Evolutionary conservation across 495 filamentous ascomycete species (phyloP), one percentile per base, ranked within the genome.

Genomic region (Pseudevernia furfuracea): DNA sequence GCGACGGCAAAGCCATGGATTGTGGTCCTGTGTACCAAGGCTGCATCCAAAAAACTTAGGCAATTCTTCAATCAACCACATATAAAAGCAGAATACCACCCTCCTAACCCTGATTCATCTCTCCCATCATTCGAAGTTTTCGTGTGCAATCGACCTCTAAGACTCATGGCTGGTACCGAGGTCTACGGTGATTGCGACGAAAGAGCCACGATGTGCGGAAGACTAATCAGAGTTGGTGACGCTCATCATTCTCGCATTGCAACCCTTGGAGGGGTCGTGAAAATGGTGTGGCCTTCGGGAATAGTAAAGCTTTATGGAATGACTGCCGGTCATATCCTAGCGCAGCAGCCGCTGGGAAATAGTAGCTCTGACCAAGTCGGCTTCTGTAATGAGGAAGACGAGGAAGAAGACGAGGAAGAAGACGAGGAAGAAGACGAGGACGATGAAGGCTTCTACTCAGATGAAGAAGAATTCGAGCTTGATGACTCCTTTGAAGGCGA

Each of bases 1-100:
- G 59, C 25, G 25, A 65, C 57, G 23, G 70, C 70, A 32, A 64
- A 55, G 55, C 70, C 68, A n/a, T 67, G 65, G 56, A 61, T 73
- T 9, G 65, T 73, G 48, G 63, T 73, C 2, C 58, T 65, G 8
- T 72, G 71, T 60, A 59, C 63, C 30, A 48, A 67, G 15, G 48
- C 46, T 34, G 58, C 36, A 21, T 57, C 23, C 1, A 68, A 64
- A 58, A 65, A 66, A 37, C 56, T 71, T 32, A 61, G 60, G 63
- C 61, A 65, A 36, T 73, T 73, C 55, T 71, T 73, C 63, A 65
- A 70, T 32, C 49, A 65, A 36, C 49, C n/a, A 14, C 58, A 46
- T 6, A 64, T 71, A 11, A 71, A 68, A 48, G 34, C 43, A 21
- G 44, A 63, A 23, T 71, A 64, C 44, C 55, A 71, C 34, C 70